Evolutionary conservation across 768 basidiomycete species (phyloP), one percentile per base, ranked within the genome.

Genomic region (Tricholoma sp.): DNA sequence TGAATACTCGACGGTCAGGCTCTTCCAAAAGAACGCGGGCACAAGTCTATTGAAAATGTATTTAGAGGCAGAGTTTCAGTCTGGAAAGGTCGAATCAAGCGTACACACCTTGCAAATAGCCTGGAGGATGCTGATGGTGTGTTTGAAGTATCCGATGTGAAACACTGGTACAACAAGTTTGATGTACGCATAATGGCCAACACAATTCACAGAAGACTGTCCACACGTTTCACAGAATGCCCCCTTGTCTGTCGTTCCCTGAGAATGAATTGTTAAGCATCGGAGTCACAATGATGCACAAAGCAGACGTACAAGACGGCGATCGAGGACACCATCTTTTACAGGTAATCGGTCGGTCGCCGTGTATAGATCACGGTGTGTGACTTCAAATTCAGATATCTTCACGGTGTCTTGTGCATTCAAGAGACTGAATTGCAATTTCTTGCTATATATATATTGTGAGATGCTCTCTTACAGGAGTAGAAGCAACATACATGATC

Each of bases 131-230:
- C 83, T 82, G 58, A 98, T 93, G 16, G 89, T 92, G 63, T 98
- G 94, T 69, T 94, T 91, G 78, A 99, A 98, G 73, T 93, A 99
- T 6, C 97, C 97, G 56, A 98, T 93, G 69, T 99, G 97, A 71
- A 98, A 99, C 18, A 98, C 95, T 0, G 97, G 97, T 18, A 99
- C 86, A 31, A 89, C 85, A 43, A 99, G 81, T 72, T 97, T 98
- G 75, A 99, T 98, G 74, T 98, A 98, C 4, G 95, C 95, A 69
- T 97, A 98, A 71, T 99, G 97, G 1, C 97, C 97, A 21, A 97
- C 95, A 68, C 97, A 99, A 59, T 97, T 93, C 2, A 94, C 90
- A 27, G 92, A 86, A 16, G 83, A 86, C 60, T 94, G 83, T 7
- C 93, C 93, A 66, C 97, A 99, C 0, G 97, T 99, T 71, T 95